Base-by-base conservation (phyloP, 169 alveolate species). In the Sarcocystis neurona region DNA sequence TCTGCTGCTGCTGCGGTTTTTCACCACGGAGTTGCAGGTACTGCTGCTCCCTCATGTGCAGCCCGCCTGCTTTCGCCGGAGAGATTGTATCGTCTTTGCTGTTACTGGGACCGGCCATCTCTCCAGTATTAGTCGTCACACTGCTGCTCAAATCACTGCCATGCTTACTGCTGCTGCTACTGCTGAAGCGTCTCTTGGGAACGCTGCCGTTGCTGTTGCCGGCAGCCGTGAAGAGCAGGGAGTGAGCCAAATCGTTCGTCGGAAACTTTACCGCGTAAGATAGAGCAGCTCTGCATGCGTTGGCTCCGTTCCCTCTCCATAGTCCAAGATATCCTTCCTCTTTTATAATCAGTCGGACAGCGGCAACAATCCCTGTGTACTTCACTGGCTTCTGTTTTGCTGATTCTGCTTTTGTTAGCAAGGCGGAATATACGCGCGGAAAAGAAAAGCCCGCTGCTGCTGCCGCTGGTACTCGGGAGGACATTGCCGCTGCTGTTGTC, bases 181-280 rank as follows among this genome's bases (percentile, higher is more conserved):
- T 58, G 37, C 68, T 50, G 70, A 60, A 15, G 88, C 84, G 20
- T 6, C 66, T n/a, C 46, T 32, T 43, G 85, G 39, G 53, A 88
- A 82, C 47, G 78, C 79, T 53, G 93, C 89, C 75, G 92, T 86
- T 75, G 50, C 75, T 79, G 70, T 39, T 47, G 53, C 78, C 79
- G 86, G 58, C 72, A 48, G 75, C 74, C 74, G 92, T 47, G n/a
- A n/a, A n/a, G n/a, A 94, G 66, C 46, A 80, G 90, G 37, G 93
- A 86, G 90, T 95, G 92, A 77, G 95, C 91, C 66, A 91, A 80
- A 80, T 96, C 98, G 77, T 95, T 96, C 34, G 96, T 93, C 6
- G 97, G 97, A 90, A 96, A 96, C 84, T 96, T 96, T 63, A 97
- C 92, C 18, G 97, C 96, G 86, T 96, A 96, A 50, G 94, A 95